Conservation (phyloP, 2,329 filamentous ascomycete genomes). For the Cytospora leucostoma region DNA sequence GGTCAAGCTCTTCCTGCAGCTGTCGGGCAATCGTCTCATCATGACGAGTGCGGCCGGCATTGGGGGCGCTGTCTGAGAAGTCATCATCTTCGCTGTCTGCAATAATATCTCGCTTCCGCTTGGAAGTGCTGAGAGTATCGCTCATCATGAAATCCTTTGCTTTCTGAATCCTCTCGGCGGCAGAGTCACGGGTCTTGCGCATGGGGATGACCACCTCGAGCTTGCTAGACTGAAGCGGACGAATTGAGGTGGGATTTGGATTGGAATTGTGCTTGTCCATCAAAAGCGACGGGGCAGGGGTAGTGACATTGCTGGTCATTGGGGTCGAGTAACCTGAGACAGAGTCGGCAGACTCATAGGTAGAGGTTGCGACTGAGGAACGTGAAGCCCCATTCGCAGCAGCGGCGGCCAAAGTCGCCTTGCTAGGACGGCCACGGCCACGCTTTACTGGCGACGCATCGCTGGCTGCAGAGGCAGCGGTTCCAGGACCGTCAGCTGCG, state of each 20-base stretch:
- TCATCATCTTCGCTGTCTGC: slow-evolving; percentile 46
- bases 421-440: slow-evolving; percentile 36
- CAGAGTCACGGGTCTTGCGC: slow-evolving; percentile 33
- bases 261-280: slow-evolving; percentile 27
- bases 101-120: slow-evolving; percentile 49
- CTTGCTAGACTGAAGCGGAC: slow-evolving; percentile 30
- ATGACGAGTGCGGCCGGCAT: slow-evolving; percentile 54
- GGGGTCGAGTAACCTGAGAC: slow-evolving; percentile 43
- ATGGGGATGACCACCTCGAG: slow-evolving; percentile 41
- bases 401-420: slow-evolving; percentile 25
- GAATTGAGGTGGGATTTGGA: slow-evolving; percentile 15
- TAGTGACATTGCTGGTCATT: slow-evolving; percentile 45
- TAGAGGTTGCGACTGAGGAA: slow-evolving; percentile 40
- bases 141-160: slow-evolving; percentile 24
- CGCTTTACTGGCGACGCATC: slow-evolving; percentile 30
- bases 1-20: slow-evolving; percentile 52
- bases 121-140: slow-evolving; percentile 43
- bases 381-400: slow-evolving; percentile 34
- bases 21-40: slow-evolving; percentile 57
- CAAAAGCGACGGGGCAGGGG: slow-evolving; percentile 38
- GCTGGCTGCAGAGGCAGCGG: slow-evolving; percentile 1
- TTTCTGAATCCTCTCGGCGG: slow-evolving; percentile 47
- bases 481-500: slow-evolving; percentile 8
- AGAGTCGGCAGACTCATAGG: slow-evolving; percentile 37
- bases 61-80: slow-evolving; percentile 41